Base-by-base conservation (phyloP, 2,329 filamentous ascomycete genomes). In the Aschersonia sp. region DNA sequence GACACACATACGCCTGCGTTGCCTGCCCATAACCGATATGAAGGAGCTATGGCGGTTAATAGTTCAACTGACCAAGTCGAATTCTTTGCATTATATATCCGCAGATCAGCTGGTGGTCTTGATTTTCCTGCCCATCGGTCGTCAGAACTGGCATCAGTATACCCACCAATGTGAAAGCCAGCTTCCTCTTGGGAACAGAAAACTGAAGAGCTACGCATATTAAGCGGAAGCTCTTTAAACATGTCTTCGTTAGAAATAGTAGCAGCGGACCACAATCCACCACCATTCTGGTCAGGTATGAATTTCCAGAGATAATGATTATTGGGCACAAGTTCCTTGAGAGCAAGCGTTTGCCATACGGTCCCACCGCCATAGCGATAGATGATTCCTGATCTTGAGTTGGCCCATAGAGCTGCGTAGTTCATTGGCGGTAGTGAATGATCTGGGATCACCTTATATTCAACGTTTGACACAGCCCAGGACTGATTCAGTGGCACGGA, bases 171-270 rank as follows among this genome's bases (percentile, higher is more conserved):
- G 5, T 63, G 56, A 2, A 66, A 30, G 10, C 58, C 55, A 9
- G 56, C 33, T 37, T 37, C 33, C 12, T 37, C 33, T 8, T 37
- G 8, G 7, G 33, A 37, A 37, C 33, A 37, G 12, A 37, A 37
- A 12, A 12, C 33, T 37, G 33, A 8, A 12, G 33, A 8, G 12
- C 7, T 37, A 37, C 33, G 56, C 2, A 55, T 54, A 0, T 58
- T 52, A n/a, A 63, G 57, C 5, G 62, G 55, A 9, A 71, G 56
- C 35, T 62, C 56, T 40, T 63, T 62, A 43, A 68, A 70, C 33
- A 58, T 57, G 41, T 52, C 51, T 40, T 48, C 55, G 44, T 63
- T 58, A 6, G 54, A 50, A 5, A 59, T 57, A n/a, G 52, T 47
- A 5, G 55, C 52, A 44, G 53, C 50, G 8, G 52, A 50, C 65